Percentiles rank a stretch among this genome's conserved stretches.
phyloP scores from a whole-genome alignment of 257 asterid species.

The Solanum piurae region DNA sequence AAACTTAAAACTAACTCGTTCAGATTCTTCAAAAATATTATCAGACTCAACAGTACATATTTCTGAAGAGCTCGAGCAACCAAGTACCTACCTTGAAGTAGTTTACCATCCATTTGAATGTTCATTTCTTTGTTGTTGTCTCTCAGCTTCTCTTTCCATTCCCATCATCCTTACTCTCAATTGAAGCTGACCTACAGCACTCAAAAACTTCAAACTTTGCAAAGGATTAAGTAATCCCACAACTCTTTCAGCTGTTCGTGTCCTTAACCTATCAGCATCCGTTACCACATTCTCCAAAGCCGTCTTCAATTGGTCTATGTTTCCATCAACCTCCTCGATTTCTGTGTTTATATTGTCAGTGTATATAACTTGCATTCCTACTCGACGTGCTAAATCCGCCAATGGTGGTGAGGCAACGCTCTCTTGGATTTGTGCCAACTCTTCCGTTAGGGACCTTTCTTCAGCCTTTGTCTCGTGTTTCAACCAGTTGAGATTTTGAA shows the following conservation, averaged over 20 bases:
- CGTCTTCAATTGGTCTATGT: conserved; percentile 16
- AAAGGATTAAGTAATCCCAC: conserved; percentile 24
- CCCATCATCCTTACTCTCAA: conserved; percentile 16
- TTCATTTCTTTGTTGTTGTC: neutral
- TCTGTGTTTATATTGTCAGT: neutral
- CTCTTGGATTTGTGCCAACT: conserved; percentile 45
- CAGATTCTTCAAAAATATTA: neutral
- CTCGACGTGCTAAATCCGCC: neutral
- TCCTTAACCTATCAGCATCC: conserved; percentile 41
- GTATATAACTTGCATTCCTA: neutral
- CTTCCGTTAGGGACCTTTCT: conserved; percentile 21
- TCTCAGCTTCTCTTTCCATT: conserved; percentile 13
- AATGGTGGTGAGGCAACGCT: conserved; percentile 42
- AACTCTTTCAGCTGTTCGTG: conserved; percentile 28
- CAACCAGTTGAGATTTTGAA: conserved; percentile 4
- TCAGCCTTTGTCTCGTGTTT: conserved; percentile 8
- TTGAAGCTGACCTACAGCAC: conserved; percentile 25
- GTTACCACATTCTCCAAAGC: conserved; percentile 23
- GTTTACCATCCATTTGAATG: neutral
- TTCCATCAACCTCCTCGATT: conserved; percentile 2
- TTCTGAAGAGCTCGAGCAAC: neutral
- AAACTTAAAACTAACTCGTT: no score
- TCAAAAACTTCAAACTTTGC: conserved; percentile 33
- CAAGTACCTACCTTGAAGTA: no score
- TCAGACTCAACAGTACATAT: neutral